A percentile compares a stretch with the other conserved stretches of the same genome.
Evolutionary conservation across 108 stramenopile genomes (phyloP).

Genomic region (Chaetoceros muelleri): DNA sequence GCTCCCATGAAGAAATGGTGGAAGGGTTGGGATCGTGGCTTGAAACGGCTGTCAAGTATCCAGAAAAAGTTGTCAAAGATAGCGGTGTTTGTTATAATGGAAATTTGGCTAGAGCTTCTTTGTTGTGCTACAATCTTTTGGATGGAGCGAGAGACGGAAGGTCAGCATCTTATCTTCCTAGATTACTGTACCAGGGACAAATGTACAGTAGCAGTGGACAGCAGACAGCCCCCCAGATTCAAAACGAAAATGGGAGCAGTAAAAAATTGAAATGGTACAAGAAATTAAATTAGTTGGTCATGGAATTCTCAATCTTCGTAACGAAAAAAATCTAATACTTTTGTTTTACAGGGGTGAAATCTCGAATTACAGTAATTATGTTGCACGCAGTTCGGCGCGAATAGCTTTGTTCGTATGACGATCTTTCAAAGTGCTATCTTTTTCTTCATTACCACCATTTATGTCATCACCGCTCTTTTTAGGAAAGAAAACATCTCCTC

Average conservation of each 20-base stretch:
- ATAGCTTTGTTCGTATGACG: not conserved
- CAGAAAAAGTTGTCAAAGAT: slow-evolving; percentile 5
- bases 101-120: slow-evolving; percentile 55
- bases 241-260: too few relatives aligned
- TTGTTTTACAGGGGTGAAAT: too few relatives aligned
- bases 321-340: too few relatives aligned
- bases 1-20: slow-evolving; percentile 47
- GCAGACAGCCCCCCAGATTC: not conserved
- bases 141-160: slow-evolving; percentile 43
- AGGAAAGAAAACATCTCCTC: slow-evolving; percentile 30
- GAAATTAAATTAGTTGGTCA: not conserved
- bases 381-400: not conserved
- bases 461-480: slow-evolving; percentile 8
- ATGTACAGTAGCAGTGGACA: not conserved
- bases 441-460: too few relatives aligned
- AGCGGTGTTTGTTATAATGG: slow-evolving; percentile 41
- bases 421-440: not conserved
- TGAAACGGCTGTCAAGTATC: slow-evolving; percentile 27
- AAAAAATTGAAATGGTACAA: not conserved
- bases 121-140: slow-evolving; percentile 55
- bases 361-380: too few relatives aligned
- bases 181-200: slow-evolving; percentile 35
- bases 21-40: slow-evolving; percentile 47
- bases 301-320: too few relatives aligned
- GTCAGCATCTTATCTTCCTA: slow-evolving; percentile 33